These are phyloP conservation scores for Lentinula guzmanii DNA, from an alignment of 768 basidiomycete species.

Conservation along the genomic window DNA sequence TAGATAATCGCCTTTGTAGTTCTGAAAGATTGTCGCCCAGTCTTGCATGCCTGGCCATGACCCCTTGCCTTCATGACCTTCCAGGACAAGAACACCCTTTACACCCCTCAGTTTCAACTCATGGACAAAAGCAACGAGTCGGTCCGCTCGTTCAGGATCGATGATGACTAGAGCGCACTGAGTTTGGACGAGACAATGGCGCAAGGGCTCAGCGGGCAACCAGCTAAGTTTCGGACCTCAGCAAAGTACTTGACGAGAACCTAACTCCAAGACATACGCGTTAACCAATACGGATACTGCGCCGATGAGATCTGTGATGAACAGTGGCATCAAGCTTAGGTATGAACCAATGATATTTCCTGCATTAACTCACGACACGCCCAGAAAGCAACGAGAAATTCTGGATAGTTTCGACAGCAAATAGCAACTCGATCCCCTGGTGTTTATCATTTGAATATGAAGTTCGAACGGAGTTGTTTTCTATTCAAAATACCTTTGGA, in stretches of 20 bases:
- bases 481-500: conserved; percentile 32
- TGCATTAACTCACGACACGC: conserved; percentile 32
- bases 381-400: conserved; percentile 42
- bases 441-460: not conserved
- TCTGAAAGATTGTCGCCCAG: conserved; percentile 29
- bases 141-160: conserved; percentile 39
- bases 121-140: conserved; percentile 20
- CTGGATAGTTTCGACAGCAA: conserved; percentile 42
- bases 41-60: conserved; percentile 34
- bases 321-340: conserved; percentile 6
- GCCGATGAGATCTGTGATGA: conserved; percentile 34
- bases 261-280: conserved; percentile 24
- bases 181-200: conserved; percentile 40
- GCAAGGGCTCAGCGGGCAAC: conserved; percentile 34
- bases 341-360: conserved; percentile 1
- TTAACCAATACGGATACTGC: conserved; percentile 43
- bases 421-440: conserved; percentile 38
- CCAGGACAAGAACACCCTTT: conserved; percentile 35
- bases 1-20: conserved; percentile 17
- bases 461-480: not conserved
- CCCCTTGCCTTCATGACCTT: conserved; percentile 33
- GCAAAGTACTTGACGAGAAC: not conserved
- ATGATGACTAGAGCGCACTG: conserved; percentile 36
- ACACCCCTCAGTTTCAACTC: conserved; percentile 24
- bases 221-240: conserved; percentile 17